Evolutionary conservation across 305 asterid species (phyloP).

Genomic region (Lippia alba): DNA sequence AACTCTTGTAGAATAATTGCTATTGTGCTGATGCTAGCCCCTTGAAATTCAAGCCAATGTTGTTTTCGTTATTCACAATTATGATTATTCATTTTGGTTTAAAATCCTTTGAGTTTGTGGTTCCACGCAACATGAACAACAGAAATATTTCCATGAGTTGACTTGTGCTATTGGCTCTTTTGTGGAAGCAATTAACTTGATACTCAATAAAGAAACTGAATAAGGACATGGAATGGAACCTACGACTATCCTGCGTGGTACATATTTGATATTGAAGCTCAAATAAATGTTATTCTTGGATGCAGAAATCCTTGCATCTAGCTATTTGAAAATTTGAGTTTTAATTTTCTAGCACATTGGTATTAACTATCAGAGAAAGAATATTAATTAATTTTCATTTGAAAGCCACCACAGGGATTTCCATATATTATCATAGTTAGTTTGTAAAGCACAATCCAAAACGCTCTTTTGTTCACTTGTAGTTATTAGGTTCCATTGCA

Average conservation of each 20-base stretch:
- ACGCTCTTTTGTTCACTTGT: conserved; percentile 40
- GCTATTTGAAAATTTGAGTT: conserved; percentile 19
- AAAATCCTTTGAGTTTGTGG: background rate
- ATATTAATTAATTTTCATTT: conserved; percentile 6
- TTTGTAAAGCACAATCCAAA: conserved; percentile 27
- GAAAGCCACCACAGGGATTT: conserved; percentile 19
- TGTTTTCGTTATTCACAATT: background rate
- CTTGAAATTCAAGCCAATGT: background rate
- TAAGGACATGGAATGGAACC: background rate
- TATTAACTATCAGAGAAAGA: conserved; percentile 6
- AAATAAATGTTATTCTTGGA: conserved; percentile 21
- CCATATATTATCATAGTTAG: background rate
- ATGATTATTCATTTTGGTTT: background rate
- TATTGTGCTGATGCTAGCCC: background rate
- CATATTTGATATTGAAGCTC: conserved; percentile 14
- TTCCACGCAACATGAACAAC: background rate
- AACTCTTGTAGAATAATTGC: background rate
- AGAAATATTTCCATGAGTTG: background rate
- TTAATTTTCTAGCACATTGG: conserved; percentile 21
- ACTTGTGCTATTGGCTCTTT: background rate
- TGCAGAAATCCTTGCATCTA: conserved; percentile 18
- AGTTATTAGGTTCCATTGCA: conserved; percentile 75
- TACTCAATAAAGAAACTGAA: background rate
- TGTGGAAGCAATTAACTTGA: conserved; percentile 1
- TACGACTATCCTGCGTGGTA: conserved; percentile 15